A percentile compares a stretch with the other conserved stretches of the same genome.
Conservation (phyloP, 768 basidiomycete species). For the Xerocomus brunneocitrinus region DNA sequence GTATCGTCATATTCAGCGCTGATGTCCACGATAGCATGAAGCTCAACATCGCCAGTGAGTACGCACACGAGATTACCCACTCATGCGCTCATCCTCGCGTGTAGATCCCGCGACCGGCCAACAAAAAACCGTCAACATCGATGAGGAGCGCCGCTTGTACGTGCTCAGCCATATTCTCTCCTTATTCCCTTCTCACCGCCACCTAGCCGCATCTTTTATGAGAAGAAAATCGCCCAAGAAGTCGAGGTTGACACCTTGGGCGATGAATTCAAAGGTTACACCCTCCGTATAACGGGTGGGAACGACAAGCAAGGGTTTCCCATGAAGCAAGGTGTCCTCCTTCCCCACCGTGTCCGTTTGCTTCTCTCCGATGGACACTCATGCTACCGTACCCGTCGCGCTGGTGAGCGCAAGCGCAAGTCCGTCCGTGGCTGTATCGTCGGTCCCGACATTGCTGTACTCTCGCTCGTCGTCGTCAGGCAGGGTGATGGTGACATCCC, state of each 20-base stretch:
- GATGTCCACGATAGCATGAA: constrained; percentile 63
- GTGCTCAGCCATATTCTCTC: constrained; percentile 21
- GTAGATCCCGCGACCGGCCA: constrained; percentile 93
- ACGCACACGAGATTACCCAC: constrained; percentile 1
- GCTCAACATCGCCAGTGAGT: constrained; percentile 93
- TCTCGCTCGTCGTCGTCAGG: constrained; percentile 93
- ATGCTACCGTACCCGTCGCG: constrained; percentile 90
- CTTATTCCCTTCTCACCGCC: not conserved
- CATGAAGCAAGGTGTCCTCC: constrained; percentile 98
- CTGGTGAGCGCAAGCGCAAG: constrained; percentile 97
- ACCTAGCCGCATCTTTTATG: constrained; percentile 86
- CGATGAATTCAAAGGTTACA: constrained; percentile 95
- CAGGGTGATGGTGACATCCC: constrained; percentile 89
- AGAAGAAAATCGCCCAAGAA: constrained; percentile 96
- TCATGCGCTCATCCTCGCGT: constrained; percentile 13
- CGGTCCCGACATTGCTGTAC: constrained; percentile 92
- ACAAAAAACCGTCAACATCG: constrained; percentile 94
- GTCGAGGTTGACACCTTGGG: constrained; percentile 87
- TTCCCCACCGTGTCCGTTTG: constrained; percentile 89
- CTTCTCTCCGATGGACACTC: constrained; percentile 96
- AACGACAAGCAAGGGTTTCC: constrained; percentile 99
- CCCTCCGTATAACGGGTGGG: constrained; percentile 95
- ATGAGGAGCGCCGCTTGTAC: constrained; percentile 84
- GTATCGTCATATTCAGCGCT: not conserved
- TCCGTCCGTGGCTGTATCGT: constrained; percentile 98